These are phyloP conservation scores for Solanum chacoense DNA, from an alignment of 305 asterid species.

Conservation along the genomic window DNA sequence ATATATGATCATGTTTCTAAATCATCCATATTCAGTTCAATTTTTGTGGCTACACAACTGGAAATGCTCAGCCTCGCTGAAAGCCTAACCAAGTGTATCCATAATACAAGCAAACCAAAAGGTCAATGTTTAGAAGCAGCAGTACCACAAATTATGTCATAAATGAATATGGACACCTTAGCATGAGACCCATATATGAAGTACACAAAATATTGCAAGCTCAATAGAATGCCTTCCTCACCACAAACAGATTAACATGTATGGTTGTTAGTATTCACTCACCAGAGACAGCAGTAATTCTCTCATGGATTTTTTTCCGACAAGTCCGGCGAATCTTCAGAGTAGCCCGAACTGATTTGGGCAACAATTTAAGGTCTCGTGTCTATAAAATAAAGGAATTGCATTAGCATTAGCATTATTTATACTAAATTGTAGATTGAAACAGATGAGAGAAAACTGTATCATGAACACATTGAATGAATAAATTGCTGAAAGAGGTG, in stretches of 20 bases:
- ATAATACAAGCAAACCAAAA: background rate
- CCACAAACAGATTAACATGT: background rate
- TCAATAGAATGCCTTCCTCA: background rate
- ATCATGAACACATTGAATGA: background rate
- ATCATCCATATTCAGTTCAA: background rate
- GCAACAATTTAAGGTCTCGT: conserved; percentile 68
- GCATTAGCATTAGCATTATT: background rate
- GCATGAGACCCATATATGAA: background rate
- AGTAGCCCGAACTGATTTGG: conserved; percentile 36
- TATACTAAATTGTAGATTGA: background rate
- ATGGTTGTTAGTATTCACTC: conserved; percentile 2
- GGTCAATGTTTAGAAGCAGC: background rate
- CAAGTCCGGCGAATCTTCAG: conserved; percentile 57
- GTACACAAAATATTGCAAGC: background rate
- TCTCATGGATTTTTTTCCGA: conserved; percentile 78
- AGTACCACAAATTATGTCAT: background rate
- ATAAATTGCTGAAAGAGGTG: background rate
- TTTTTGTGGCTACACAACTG: background rate
- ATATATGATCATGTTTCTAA: background rate
- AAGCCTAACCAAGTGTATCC: background rate
- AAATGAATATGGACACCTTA: background rate
- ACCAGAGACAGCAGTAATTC: conserved; percentile 68
- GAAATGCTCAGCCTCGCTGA: background rate
- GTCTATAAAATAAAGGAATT: conserved; percentile 35
- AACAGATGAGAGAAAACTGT: background rate